Evolutionary conservation across 768 basidiomycete genomes (phyloP).

Genomic region (Saitozyma podzolica): DNA sequence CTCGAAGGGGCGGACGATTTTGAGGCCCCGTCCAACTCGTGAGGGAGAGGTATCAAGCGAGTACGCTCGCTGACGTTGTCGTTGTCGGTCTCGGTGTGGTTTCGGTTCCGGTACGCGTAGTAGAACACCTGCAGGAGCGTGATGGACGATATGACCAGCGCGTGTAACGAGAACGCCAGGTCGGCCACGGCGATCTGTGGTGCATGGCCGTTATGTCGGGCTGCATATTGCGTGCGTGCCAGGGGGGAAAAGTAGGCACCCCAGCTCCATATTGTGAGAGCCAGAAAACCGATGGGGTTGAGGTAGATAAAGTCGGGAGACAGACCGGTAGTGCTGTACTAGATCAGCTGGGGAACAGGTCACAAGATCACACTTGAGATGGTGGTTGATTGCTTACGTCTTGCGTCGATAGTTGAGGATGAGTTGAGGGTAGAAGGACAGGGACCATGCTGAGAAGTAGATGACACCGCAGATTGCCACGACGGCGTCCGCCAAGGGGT

Average conservation of each 20-base stretch:
- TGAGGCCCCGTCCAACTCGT: background rate
- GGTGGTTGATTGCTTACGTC: constrained; percentile 25
- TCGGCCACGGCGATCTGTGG: constrained; percentile 53
- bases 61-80: background rate
- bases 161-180: constrained; percentile 55
- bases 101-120: constrained; percentile 32
- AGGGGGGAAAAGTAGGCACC: constrained; percentile 45
- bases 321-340: constrained; percentile 49
- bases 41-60: constrained; percentile 2
- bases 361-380: background rate
- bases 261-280: constrained; percentile 51
- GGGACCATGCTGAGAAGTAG: constrained; percentile 52
- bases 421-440: constrained; percentile 55
- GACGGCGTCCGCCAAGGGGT: background rate
- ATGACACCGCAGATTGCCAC: constrained; percentile 34
- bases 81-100: constrained; percentile 1
- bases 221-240: constrained; percentile 51
- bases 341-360: background rate
- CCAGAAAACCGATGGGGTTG: constrained; percentile 54
- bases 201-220: constrained; percentile 51
- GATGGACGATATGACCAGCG: constrained; percentile 46
- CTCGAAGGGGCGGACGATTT: background rate
- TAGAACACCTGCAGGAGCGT: constrained; percentile 50
- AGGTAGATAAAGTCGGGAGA: constrained; percentile 54
- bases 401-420: constrained; percentile 53